A percentile compares a stretch with the other conserved stretches of the same genome.
Conservation (phyloP, 208 protist species). For the Tritrichomonas foetus region DNA sequence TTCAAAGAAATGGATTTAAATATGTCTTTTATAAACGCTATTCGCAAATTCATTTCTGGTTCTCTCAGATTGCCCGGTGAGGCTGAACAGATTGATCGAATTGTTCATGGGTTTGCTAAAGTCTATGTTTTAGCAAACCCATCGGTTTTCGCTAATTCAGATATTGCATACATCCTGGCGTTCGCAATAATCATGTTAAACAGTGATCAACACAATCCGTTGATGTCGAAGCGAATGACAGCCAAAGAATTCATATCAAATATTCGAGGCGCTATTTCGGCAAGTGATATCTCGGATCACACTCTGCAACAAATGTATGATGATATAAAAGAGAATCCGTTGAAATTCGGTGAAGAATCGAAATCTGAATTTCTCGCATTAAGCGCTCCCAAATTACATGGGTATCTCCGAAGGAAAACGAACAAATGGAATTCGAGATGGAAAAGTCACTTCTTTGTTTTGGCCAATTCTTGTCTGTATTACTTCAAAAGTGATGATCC, state of each 20-base stretch:
- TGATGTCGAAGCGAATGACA: background rate
- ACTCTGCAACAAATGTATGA: background rate
- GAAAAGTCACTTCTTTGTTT: background rate
- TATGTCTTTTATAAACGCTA: background rate
- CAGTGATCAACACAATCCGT: constrained; percentile 35
- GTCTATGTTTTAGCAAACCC: background rate
- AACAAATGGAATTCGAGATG: background rate
- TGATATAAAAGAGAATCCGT: background rate
- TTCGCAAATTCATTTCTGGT: background rate
- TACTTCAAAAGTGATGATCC: background rate
- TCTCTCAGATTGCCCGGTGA: background rate
- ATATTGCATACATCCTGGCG: background rate
- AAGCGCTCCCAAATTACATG: background rate
- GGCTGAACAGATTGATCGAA: constrained; percentile 13
- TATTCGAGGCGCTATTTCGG: background rate
- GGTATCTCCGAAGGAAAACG: constrained; percentile 8
- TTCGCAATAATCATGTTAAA: background rate
- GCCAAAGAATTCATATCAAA: background rate
- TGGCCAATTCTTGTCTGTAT: background rate
- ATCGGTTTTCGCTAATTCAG: background rate
- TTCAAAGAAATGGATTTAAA: background rate
- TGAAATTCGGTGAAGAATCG: background rate
- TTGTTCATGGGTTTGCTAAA: background rate
- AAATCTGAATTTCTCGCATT: background rate
- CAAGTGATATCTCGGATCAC: background rate